Base-by-base conservation (phyloP, 108 stramenopile species). In the Schizochytrium sp. region DNA sequence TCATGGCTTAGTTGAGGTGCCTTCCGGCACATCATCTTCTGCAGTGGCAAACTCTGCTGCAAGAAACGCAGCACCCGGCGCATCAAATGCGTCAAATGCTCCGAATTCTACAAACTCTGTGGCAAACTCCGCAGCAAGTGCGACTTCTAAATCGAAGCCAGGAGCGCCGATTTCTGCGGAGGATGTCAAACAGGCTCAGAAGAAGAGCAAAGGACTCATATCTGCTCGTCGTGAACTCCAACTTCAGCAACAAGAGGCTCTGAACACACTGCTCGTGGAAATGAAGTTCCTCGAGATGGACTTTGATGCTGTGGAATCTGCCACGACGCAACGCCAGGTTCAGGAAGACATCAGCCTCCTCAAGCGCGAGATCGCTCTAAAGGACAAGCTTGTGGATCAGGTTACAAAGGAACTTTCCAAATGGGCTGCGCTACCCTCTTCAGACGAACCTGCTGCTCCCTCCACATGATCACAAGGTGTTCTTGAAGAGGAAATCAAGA, bases 291-390 rank as follows among this genome's bases (percentile, higher is more conserved):
- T 69, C 19, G 64, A 69, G 28, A 69, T 69, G 64, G 64, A 69
- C 64, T 69, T 69, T 15, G 64, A 69, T 44, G 64, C 64, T 2
- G 64, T 69, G 42, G 76, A 83, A 10, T 55, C 47, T 28, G 76
- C 76, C 1, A 83, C 76, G 76, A 83, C 50, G 10, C 49, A 83
- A 53, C 50, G 53, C 76, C 50, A 49, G 13, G 76, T 83, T 40
- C 50, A 83, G 53, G 53, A 83, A 53, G 76, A 83, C 13, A 42
- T 83, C 47, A 55, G 28, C 15, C 3, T 55, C n/a, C 76, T 83
- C 50, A 83, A 42, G 76, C 47, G 53, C 12, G 76, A 83, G 76
- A 83, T 83, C 53, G 76, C 76, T 2, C 50, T 55, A n/a, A 83
- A 83, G 28, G 76, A 83, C 2, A 55, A 49, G 13, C 53, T 83